These are phyloP conservation scores for Penicillium occitanis DNA, from an alignment of 2,329 filamentous ascomycete genomes.

Conservation along the genomic window DNA sequence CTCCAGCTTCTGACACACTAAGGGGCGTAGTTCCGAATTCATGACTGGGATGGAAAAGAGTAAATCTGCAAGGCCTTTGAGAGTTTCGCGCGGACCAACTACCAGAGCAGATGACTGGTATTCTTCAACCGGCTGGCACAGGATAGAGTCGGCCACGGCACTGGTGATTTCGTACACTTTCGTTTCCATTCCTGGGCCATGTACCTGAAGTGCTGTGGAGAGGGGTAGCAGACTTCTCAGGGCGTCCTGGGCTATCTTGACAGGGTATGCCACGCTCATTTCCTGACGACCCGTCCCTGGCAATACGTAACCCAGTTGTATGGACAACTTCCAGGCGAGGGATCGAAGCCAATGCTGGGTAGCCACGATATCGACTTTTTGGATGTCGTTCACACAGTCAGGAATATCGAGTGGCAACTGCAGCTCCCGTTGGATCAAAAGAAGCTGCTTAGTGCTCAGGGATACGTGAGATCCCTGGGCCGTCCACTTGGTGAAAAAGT, in stretches of 20 bases:
- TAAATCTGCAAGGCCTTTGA: neutral
- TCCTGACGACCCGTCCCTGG: neutral
- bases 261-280: neutral
- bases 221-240: neutral
- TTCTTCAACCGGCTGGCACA: neutral
- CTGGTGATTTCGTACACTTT: neutral
- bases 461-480: neutral
- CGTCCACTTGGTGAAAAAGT: neutral
- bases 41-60: neutral
- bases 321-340: neutral
- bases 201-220: neutral
- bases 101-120: neutral
- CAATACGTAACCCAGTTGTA: neutral
- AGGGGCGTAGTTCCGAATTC: too few species aligned
- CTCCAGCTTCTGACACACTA: too few species aligned
- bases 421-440: neutral
- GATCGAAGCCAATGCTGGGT: neutral
- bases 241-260: neutral
- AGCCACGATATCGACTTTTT: neutral
- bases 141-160: neutral
- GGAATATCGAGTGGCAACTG: neutral
- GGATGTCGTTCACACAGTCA: neutral
- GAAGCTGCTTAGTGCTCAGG: neutral
- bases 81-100: neutral
- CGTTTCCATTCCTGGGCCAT: neutral